Conservation (phyloP, 768 basidiomycete species). For the Russula olivacea region DNA sequence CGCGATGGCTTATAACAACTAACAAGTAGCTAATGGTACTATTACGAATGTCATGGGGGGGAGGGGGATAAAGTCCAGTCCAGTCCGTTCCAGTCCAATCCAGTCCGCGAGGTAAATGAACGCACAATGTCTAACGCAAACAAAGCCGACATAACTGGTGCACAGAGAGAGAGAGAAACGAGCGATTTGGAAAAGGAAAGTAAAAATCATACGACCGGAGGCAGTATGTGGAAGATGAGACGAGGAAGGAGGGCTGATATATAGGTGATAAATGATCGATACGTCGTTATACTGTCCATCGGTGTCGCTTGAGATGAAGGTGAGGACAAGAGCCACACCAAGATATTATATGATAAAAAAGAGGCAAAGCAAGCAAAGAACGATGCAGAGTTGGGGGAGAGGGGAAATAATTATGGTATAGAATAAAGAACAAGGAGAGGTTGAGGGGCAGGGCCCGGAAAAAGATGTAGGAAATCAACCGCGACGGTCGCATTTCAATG, state of each 20-base stretch:
- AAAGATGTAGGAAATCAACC: background rate
- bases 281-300: slow-evolving; percentile 5
- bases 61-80: background rate
- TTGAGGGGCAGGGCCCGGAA: background rate
- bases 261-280: background rate
- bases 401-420: background rate
- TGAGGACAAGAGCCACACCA: background rate
- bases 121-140: background rate
- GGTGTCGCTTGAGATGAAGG: background rate
- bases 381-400: background rate
- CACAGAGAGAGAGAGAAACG: background rate
- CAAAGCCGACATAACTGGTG: background rate
- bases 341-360: slow-evolving; percentile 2
- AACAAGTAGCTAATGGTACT: background rate
- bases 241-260: background rate
- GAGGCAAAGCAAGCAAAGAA: background rate
- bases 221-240: background rate
- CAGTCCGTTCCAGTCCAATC: background rate
- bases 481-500: background rate
- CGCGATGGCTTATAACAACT: background rate
- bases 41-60: background rate
- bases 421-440: background rate
- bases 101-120: background rate
- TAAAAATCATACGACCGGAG: background rate
- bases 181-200: background rate